Conservation (phyloP, 2,329 filamentous ascomycete species). For the Colletotrichum destructivum region DNA sequence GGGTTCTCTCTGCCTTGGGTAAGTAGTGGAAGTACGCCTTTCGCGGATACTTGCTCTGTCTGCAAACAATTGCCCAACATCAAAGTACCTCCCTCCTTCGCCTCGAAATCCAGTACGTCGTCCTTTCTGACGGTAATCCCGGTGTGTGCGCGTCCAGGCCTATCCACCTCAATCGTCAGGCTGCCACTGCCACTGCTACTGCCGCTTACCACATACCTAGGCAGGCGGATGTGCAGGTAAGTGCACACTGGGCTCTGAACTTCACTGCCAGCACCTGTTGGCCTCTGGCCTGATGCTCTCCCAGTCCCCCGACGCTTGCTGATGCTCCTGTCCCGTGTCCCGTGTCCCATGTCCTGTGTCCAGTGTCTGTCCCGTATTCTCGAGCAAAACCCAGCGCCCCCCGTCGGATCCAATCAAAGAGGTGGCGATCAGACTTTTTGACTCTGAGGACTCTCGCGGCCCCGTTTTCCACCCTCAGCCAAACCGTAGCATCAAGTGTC, state of each 20-base stretch:
- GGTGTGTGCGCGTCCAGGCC: not conserved
- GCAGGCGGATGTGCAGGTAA: not conserved
- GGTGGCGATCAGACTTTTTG: slow-evolving; percentile 55
- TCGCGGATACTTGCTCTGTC: not conserved
- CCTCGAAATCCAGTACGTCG: slow-evolving; percentile 14
- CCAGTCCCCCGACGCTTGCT: not conserved
- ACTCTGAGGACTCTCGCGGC: slow-evolving; percentile 43
- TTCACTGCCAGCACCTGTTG: slow-evolving; percentile 7
- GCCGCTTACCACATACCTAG: not conserved
- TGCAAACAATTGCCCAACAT: not conserved
- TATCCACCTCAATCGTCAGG: slow-evolving; percentile 28
- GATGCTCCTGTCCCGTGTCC: slow-evolving; percentile 18
- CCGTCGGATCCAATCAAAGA: slow-evolving; percentile 52
- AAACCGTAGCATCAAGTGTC: slow-evolving; percentile 40
- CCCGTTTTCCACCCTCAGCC: slow-evolving; percentile 40
- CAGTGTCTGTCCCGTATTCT: slow-evolving; percentile 28
- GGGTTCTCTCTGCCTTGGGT: not conserved
- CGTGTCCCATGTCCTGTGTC: not conserved
- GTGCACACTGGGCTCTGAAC: slow-evolving; percentile 8
- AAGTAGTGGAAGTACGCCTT: slow-evolving; percentile 3
- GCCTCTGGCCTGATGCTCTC: not conserved
- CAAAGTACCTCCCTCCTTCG: slow-evolving; percentile 23
- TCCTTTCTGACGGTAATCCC: slow-evolving; percentile 6
- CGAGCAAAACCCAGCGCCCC: slow-evolving; percentile 30
- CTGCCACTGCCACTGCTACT: slow-evolving; percentile 35